Base-by-base conservation (phyloP, 148 eudicot species). In the Camellia lanceoleosa region DNA sequence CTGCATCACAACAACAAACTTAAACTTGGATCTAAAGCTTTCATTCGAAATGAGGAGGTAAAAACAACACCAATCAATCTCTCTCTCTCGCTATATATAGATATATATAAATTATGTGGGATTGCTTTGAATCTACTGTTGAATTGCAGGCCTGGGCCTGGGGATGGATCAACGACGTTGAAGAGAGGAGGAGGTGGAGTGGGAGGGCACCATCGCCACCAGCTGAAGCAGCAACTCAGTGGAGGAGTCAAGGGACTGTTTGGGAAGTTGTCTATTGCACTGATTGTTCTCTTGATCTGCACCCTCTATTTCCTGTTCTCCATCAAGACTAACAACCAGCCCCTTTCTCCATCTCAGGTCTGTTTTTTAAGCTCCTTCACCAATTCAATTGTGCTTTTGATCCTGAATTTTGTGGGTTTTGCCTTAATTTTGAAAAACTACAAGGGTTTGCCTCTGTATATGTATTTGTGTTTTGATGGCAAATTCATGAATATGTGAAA, bases 261-360 rank as follows among this genome's bases (percentile, higher is more conserved):
- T 30, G 91, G 87, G 47, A 90, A 85, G 86, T 82, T 92, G 3
- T 74, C 89, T 5, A 44, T 92, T 78, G 93, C 88, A 15, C 85
- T 88, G 68, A 54, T 92, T 55, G 86, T 94, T 2, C 78, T 92
- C 15, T 86, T 91, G 51, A 76, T 91, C 79, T 92, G 91, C 74
- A 86, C 87, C 68, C 68, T 94, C 66, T 87, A 89, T 56, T 82
- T 92, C 44, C 64, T 88, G 46, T 87, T 92, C 68, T 84, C 90
- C 42, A 79, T 80, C 4, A 83, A 69, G 80, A 86, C 82, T 65
- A 73, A 87, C 47, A 51, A 80, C 47, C 84, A 68, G 43, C 77
- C 90, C 20, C 30, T 83, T 51, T 38, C 89, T 61, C 73, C n/a
- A 81, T 81, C 97, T 5, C 61, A 89, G 91, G 94, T 91, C 54